Conservation (phyloP, 208 protist genomes). For the Leishmania amazonensis region DNA sequence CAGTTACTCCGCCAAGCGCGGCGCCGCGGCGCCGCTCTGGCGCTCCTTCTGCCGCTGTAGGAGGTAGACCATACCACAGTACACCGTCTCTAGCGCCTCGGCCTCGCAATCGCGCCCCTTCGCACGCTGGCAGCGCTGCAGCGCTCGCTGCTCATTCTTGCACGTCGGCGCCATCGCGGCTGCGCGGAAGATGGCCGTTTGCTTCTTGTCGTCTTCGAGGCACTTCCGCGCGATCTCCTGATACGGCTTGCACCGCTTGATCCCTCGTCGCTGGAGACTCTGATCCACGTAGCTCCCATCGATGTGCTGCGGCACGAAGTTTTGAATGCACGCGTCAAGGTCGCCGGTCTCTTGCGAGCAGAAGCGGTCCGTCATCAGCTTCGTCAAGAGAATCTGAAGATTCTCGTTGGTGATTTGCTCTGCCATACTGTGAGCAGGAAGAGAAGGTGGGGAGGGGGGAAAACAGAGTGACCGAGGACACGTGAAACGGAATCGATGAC, state of each 20-base stretch:
- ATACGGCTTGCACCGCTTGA: constrained; percentile 77
- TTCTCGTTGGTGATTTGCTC: constrained; percentile 76
- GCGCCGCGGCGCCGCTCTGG: constrained; percentile 1
- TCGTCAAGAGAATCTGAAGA: constrained; percentile 83
- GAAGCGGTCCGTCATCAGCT: constrained; percentile 86
- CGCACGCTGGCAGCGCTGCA: constrained; percentile 56
- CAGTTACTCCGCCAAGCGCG: constrained; percentile 8
- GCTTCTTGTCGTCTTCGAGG: constrained; percentile 82
- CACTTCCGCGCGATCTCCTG: constrained; percentile 64
- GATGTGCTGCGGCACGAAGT: constrained; percentile 78
- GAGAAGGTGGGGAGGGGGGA: background rate
- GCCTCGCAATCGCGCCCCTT: constrained; percentile 69
- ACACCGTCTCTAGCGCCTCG: constrained; percentile 79
- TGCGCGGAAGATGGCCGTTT: constrained; percentile 69
- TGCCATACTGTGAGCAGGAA: constrained; percentile 37
- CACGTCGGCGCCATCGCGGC: constrained; percentile 65
- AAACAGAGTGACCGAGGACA: background rate
- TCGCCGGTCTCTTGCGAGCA: constrained; percentile 70
- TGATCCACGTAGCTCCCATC: constrained; percentile 83
- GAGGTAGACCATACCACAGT: constrained; percentile 86
- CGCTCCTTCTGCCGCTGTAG: constrained; percentile 65
- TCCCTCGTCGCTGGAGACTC: constrained; percentile 74
- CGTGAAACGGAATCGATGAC: background rate
- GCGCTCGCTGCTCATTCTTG: constrained; percentile 52
- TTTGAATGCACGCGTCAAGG: constrained; percentile 85